Percentiles rank a stretch among this genome's conserved stretches.
Evolutionary conservation across 768 basidiomycete species (phyloP).

Genomic region (Suillus americanus): DNA sequence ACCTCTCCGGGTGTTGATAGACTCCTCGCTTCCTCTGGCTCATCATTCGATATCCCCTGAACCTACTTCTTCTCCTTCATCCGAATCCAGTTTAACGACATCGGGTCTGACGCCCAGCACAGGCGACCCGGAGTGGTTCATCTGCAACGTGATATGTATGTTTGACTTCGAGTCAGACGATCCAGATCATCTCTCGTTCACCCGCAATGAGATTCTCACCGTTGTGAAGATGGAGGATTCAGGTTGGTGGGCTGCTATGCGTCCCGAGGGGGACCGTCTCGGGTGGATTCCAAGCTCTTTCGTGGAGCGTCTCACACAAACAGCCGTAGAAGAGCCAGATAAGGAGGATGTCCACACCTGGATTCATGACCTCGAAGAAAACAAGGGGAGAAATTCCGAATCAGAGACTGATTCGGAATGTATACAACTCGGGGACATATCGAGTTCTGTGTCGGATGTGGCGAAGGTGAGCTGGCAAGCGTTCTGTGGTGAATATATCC

Average conservation of each 20-base stretch:
- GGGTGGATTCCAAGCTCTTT: constrained; percentile 81
- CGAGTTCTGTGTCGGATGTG: background rate
- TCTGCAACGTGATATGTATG: constrained; percentile 52
- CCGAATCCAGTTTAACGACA: constrained; percentile 5
- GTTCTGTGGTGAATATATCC: background rate
- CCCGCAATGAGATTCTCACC: constrained; percentile 64
- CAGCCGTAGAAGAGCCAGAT: background rate
- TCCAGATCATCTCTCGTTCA: constrained; percentile 59
- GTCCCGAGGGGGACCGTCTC: constrained; percentile 46
- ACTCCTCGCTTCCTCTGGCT: constrained; percentile 33
- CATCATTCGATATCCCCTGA: constrained; percentile 36
- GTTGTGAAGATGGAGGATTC: constrained; percentile 67
- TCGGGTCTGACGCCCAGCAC: constrained; percentile 31
- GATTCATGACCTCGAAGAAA: constrained; percentile 47
- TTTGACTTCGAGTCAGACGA: constrained; percentile 69
- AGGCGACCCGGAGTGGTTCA: constrained; percentile 31
- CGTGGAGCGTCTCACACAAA: constrained; percentile 47
- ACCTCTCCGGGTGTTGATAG: constrained; percentile 31
- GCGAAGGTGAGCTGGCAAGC: background rate
- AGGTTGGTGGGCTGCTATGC: constrained; percentile 84
- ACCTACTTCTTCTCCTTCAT: constrained; percentile 18
- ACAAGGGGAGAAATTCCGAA: constrained; percentile 37
- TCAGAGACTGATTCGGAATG: background rate
- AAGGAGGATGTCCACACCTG: constrained; percentile 6
- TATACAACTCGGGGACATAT: background rate